Evolutionary conservation across 2,329 filamentous ascomycete genomes (phyloP).

Genomic region (Diplodia corticola): DNA sequence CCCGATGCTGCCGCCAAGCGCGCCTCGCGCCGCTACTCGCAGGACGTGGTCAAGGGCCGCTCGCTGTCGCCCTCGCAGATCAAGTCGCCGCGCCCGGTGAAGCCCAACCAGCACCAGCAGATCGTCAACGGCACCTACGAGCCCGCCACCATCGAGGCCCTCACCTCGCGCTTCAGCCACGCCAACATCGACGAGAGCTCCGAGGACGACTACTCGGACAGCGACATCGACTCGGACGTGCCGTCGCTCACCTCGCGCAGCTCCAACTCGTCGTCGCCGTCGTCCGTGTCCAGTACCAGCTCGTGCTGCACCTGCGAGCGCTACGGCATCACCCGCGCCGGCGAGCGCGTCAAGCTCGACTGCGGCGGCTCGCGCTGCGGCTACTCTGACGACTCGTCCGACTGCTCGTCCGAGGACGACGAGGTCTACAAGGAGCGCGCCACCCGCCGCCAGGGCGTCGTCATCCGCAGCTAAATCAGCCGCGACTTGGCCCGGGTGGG

Average conservation of each 20-base stretch:
- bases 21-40: conserved; percentile 55
- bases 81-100: conserved; percentile 83
- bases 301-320: conserved; percentile 86
- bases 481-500: not conserved
- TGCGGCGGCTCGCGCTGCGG: conserved; percentile 88
- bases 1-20: conserved; percentile 46
- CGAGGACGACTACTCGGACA: conserved; percentile 63
- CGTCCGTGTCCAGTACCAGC: conserved; percentile 57
- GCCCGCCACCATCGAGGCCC: conserved; percentile 73
- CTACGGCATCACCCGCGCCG: conserved; percentile 92
- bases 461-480: conserved; percentile 40
- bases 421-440: conserved; percentile 57
- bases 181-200: conserved; percentile 57
- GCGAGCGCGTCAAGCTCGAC: conserved; percentile 93
- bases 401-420: conserved; percentile 71
- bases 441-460: conserved; percentile 49
- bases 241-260: conserved; percentile 66
- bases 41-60: conserved; percentile 83
- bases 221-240: conserved; percentile 64
- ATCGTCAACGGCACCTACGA: conserved; percentile 82
- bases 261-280: conserved; percentile 66
- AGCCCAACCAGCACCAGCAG: conserved; percentile 82
- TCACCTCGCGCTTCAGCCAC: conserved; percentile 71
- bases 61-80: conserved; percentile 87
- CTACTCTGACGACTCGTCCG: conserved; percentile 69